Base-by-base conservation (phyloP, 768 basidiomycete species). In the Agaricus blazei region DNA sequence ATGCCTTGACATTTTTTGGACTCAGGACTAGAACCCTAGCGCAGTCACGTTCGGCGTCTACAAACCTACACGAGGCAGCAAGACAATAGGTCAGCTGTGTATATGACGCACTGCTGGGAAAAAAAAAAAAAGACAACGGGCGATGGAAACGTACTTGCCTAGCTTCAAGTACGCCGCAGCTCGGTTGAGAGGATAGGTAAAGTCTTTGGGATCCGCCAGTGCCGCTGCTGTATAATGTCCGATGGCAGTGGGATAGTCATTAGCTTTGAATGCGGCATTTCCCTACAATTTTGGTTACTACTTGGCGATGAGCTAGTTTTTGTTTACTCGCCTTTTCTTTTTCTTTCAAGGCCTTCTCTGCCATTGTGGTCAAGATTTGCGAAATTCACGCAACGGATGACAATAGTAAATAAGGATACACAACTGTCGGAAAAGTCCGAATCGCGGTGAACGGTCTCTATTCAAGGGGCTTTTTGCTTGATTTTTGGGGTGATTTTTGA, bases 151-250 rank as follows among this genome's bases (percentile, higher is more conserved):
- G 75, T 77, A 93, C 93, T 96, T 97, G 81, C 84, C 86, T 73
- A 96, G 81, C 78, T 93, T 95, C 58, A 98, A 79, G 74, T 95
- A 95, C 27, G 93, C 91, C 36, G 91, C 89, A 3, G 93, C 90
- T 43, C 95, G 83, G 66, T 98, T 98, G 34, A 95, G 76, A 34
- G 87, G 84, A 59, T 86, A 89, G 0, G 90, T 88, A n/a, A 81
- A 74, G 63, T 96, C 90, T 0, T 66, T 73, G 9, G 72, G 67
- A 68, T 95, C 87, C 1, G 85, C 80, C 19, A 91, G 67, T 44
- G 88, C 83, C 3, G 95, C 94, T 1, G 82, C 72, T 31, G 90
- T 88, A 70, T 97, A 98, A 66, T 92, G 86, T 0, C 92, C 93
- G 49, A 98, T 79, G 0, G 93, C 91, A 28, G 76, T 74, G 1